Evolutionary conservation across 2,329 filamentous ascomycete genomes (phyloP).

Genomic region (Exophiala oligosperma): DNA sequence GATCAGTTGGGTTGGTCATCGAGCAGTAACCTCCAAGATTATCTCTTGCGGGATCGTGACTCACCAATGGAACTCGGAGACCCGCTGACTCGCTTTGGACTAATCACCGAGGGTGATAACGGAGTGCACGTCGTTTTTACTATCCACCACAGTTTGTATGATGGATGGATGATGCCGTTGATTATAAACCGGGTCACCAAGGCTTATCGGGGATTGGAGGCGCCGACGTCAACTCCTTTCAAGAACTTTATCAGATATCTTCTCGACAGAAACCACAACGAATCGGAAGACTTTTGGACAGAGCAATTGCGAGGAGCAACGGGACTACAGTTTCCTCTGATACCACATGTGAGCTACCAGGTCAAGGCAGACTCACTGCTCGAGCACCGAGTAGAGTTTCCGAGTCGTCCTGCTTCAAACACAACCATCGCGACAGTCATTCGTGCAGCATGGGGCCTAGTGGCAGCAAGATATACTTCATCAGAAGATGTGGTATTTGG

Average conservation of each 20-base stretch:
- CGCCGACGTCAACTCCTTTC: conserved; percentile 23
- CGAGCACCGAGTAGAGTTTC: conserved; percentile 1
- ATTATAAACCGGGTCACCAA: conserved; percentile 23
- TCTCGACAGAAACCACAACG: conserved; percentile 14
- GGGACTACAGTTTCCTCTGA: conserved; percentile 15
- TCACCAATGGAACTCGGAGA: conserved; percentile 16
- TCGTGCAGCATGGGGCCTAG: conserved; percentile 47
- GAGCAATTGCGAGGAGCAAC: conserved; percentile 17
- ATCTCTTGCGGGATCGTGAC: conserved; percentile 9
- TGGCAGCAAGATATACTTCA: conserved; percentile 48
- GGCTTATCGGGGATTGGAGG: conserved; percentile 20
- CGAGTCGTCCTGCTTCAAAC: conserved; percentile 10
- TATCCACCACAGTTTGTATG: conserved; percentile 46
- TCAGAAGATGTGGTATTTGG: conserved; percentile 51
- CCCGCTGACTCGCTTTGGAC: conserved; percentile 14
- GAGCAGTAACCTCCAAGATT: conserved; percentile 9
- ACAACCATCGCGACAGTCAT: conserved; percentile 38
- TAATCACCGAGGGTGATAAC: conserved; percentile 1
- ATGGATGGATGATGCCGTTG: conserved; percentile 36
- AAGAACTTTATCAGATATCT: conserved; percentile 31
- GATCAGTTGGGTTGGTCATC: conserved; percentile 28
- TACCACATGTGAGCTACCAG: conserved; percentile 16
- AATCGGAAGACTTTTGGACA: conserved; percentile 23
- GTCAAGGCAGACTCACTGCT: conserved; percentile 12
- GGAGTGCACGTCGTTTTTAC: conserved; percentile 37